phyloP scores from a whole-genome alignment of 1,284 basidiomycete species.

The Mycena sp. region DNA sequence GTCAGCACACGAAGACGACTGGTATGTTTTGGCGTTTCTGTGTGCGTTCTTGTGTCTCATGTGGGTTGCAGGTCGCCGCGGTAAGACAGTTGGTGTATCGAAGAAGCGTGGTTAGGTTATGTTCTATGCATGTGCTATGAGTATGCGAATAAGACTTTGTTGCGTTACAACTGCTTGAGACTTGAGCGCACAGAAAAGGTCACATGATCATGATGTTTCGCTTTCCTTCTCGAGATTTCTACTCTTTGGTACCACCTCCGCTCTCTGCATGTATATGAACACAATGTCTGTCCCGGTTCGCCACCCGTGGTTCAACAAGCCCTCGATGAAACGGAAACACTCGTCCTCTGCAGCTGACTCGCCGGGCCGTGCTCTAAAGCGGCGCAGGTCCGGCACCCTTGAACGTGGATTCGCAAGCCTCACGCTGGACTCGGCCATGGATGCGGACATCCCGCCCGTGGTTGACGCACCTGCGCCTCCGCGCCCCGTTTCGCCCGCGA shows the following conservation, averaged over 20 bases:
- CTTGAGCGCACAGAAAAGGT: background rate
- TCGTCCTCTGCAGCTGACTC: slow-evolving; percentile 4
- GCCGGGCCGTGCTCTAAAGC: slow-evolving; percentile 12
- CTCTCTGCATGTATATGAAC: slow-evolving; percentile 10
- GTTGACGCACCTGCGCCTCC: slow-evolving; percentile 54
- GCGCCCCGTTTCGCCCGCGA: slow-evolving; percentile 32
- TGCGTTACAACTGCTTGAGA: background rate
- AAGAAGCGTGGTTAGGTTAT: slow-evolving; percentile 89
- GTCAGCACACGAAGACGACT: slow-evolving; percentile 99
- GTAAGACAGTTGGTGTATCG: slow-evolving; percentile 93
- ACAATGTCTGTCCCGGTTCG: slow-evolving; percentile 4
- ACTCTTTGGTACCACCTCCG: too few species aligned
- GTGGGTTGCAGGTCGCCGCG: slow-evolving; percentile 73
- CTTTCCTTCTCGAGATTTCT: too few species aligned
- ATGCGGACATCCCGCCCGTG: background rate
- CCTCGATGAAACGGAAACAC: slow-evolving; percentile 20
- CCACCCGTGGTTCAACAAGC: slow-evolving; percentile 26
- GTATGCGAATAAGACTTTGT: slow-evolving; percentile 14
- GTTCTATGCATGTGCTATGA: slow-evolving; percentile 14
- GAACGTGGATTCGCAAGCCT: slow-evolving; percentile 63
- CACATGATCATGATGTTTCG: slow-evolving; percentile 10
- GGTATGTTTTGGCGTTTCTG: slow-evolving; percentile 58
- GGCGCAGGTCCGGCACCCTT: slow-evolving; percentile 19
- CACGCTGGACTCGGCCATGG: slow-evolving; percentile 30
- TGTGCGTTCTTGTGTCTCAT: slow-evolving; percentile 16